Conservation (phyloP, 2,329 filamentous ascomycete species). For the Fusarium sacchari region DNA sequence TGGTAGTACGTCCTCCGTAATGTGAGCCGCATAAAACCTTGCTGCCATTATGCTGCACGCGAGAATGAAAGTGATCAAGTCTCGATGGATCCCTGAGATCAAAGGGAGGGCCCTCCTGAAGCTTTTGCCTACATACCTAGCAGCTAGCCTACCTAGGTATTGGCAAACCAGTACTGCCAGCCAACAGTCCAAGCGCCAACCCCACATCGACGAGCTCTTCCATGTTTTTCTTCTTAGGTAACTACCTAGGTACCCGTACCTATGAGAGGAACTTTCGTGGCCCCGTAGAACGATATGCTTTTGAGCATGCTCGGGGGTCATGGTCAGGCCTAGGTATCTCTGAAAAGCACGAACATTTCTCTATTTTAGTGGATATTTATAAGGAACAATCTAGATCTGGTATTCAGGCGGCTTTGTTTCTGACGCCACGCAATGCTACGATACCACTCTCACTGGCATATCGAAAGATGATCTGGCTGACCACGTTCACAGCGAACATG, state of each 20-base stretch:
- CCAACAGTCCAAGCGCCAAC: conserved; percentile 29
- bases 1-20: too few species aligned
- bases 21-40: background rate
- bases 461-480: conserved; percentile 1
- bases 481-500: conserved; percentile 7
- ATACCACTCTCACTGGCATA: conserved; percentile 13
- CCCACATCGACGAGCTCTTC: conserved; percentile 12
- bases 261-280: background rate
- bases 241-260: conserved; percentile 5
- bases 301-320: background rate
- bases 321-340: background rate
- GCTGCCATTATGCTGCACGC: conserved; percentile 15
- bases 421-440: conserved; percentile 29
- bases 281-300: conserved; percentile 15
- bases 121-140: conserved; percentile 1
- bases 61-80: conserved; percentile 4
- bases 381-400: background rate
- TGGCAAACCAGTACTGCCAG: conserved; percentile 13
- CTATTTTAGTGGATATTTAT: background rate
- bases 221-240: conserved; percentile 15
- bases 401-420: background rate
- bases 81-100: background rate
- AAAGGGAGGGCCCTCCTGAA: conserved; percentile 4
- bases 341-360: background rate
- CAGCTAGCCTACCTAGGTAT: background rate